Conservation (phyloP, 2,329 filamentous ascomycete genomes). For the Fragosphaeria purpurea region DNA sequence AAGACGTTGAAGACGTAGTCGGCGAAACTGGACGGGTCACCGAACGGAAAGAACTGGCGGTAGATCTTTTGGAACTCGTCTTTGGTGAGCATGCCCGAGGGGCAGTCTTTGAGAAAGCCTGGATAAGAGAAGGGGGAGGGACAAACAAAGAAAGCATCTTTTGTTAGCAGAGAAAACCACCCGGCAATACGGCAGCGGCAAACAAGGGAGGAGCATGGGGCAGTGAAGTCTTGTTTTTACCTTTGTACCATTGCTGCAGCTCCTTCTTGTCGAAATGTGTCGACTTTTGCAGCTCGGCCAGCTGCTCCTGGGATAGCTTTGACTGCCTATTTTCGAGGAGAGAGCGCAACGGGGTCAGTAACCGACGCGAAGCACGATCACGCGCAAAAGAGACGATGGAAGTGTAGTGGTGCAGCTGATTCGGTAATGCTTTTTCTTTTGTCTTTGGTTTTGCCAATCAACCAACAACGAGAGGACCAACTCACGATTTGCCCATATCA, state of each 20-base stretch:
- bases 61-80: slow-evolving; percentile 99
- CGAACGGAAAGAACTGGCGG: slow-evolving; percentile 98
- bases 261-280: slow-evolving; percentile 99
- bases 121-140: slow-evolving; percentile 1
- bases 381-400: background rate
- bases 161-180: background rate
- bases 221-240: slow-evolving; percentile 37
- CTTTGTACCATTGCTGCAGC: slow-evolving; percentile 99
- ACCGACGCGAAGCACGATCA: background rate
- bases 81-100: slow-evolving; percentile 91
- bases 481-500: slow-evolving; percentile 46
- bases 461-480: slow-evolving; percentile 11
- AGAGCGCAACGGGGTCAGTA: background rate
- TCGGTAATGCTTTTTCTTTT: too few species aligned
- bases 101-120: slow-evolving; percentile 98
- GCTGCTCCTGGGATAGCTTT: slow-evolving; percentile 93
- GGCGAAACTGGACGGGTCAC: slow-evolving; percentile 92
- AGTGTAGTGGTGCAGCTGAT: too few species aligned
- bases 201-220: too few species aligned
- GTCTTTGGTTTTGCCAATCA: too few species aligned
- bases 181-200: too few species aligned
- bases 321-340: slow-evolving; percentile 60
- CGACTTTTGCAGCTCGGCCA: slow-evolving; percentile 87
- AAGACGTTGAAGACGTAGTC: slow-evolving; percentile 99
- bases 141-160: too few species aligned